These are phyloP conservation scores for Ambrosiella xylebori DNA, from an alignment of 2,329 filamentous ascomycete species.

Conservation along the genomic window DNA sequence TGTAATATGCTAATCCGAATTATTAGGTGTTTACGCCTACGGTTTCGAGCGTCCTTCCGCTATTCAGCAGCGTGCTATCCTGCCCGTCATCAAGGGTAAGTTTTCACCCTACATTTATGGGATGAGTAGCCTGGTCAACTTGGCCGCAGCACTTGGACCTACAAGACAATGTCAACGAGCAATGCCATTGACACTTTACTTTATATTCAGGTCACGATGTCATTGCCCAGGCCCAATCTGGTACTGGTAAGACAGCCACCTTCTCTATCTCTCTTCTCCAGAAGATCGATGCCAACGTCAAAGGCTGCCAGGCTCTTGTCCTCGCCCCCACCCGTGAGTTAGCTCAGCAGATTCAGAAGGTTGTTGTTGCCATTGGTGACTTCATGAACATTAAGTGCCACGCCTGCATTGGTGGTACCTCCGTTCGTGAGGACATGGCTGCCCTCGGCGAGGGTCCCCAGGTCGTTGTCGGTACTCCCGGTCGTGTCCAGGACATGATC, in stretches of 20 bases:
- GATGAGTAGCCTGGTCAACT: not conserved
- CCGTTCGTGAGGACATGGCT: conserved; percentile 97
- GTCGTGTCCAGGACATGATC: conserved; percentile 99
- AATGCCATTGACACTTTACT: conserved; percentile 1
- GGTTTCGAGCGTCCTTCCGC: conserved; percentile 99
- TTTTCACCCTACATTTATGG: not conserved
- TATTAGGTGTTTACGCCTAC: conserved; percentile 83
- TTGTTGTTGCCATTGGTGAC: conserved; percentile 94
- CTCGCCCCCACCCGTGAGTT: conserved; percentile 96
- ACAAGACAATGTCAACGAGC: conserved; percentile 1
- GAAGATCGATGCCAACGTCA: conserved; percentile 90
- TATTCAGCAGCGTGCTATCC: conserved; percentile 99
- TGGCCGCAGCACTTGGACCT: not conserved
- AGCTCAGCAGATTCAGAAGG: conserved; percentile 98
- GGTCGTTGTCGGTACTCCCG: conserved; percentile 93
- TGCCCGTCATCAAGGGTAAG: conserved; percentile 98
- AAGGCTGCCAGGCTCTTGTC: conserved; percentile 95
- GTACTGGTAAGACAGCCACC: conserved; percentile 98
- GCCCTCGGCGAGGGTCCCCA: conserved; percentile 89
- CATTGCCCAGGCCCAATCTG: conserved; percentile 98
- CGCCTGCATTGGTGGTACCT: conserved; percentile 97
- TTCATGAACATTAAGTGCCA: conserved; percentile 99
- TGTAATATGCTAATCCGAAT: too few species aligned
- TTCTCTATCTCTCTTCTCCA: conserved; percentile 99
- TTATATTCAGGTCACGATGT: conserved; percentile 67